phyloP scores from a whole-genome alignment of 495 filamentous ascomycete genomes.

The Neurospora sp. region DNA sequence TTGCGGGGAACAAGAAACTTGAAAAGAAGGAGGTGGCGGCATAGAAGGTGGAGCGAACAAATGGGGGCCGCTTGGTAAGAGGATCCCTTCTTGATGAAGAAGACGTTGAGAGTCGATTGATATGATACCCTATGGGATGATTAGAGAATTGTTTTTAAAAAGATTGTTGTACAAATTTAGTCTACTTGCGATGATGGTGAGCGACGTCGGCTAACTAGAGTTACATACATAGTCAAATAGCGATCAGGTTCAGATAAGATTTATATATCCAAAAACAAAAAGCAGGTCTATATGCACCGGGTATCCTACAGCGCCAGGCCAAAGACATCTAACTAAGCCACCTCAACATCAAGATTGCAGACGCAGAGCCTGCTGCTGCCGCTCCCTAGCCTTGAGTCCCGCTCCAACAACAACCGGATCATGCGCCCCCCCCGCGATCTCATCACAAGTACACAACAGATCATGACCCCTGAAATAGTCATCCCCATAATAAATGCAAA shows the following conservation, averaged over 20 bases:
- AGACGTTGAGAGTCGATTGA: neutral
- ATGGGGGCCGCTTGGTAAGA: neutral
- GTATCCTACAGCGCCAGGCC: neutral
- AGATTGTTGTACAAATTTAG: neutral
- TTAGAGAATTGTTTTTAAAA: neutral
- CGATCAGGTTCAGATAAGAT: neutral
- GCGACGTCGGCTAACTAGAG: neutral
- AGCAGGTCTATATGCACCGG: neutral
- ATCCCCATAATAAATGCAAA: slow-evolving; percentile 13
- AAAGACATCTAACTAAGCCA: neutral
- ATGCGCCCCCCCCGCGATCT: neutral
- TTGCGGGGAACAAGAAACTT: neutral
- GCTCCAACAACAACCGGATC: neutral
- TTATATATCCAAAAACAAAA: neutral
- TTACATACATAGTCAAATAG: neutral
- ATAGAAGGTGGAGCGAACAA: neutral
- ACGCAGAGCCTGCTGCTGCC: neutral
- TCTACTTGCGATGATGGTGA: neutral
- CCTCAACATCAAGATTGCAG: neutral
- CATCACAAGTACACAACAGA: neutral
- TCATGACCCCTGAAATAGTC: slow-evolving; percentile 8
- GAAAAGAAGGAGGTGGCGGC: neutral
- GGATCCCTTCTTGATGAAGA: neutral
- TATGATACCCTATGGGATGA: neutral
- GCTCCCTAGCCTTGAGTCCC: neutral